Evolutionary conservation across 2,329 filamentous ascomycete species (phyloP), one percentile per base, ranked within the genome.

Genomic region (Microdochium paspali): DNA sequence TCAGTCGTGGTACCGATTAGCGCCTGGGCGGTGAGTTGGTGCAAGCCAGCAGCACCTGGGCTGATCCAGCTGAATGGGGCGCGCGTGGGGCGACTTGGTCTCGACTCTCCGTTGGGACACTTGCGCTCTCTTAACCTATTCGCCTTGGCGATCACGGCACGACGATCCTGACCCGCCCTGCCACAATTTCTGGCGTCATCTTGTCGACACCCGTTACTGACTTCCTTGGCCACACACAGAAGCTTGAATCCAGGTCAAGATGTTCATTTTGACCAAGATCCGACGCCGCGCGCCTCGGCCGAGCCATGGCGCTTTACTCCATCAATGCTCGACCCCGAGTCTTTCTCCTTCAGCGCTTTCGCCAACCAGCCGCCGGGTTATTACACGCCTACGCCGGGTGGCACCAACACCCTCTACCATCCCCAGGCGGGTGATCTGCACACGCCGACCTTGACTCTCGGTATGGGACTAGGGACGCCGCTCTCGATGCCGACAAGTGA

Each of bases 221-320:
- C 35, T 18, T 21, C 12, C 3, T 18, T 3, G 6, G 15, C 23
- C 9, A n/a, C 12, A 18, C 18, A 20, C 18, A 88, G 87, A 54
- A 59, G 62, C 44, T 66, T 67, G 45, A 62, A 51, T 51, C 50
- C 66, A 47, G 57, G 53, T 50, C 69, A 69, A 56, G 68, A 70
- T 49, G 66, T 63, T 31, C n/a, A n/a, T n/a, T 80, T 79, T 57
- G 86, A 93, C 66, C 80, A 86, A 59, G 89, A 95, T 60, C 85
- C 87, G 20, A 95, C 88, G 3, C 88, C 89, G 4, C 80, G 86
- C 62, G 85, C 83, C 18, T 79, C 85, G 39, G 82, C 85, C 58
- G 90, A 96, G 56, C 82, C 79, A 56, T 93, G 90, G 83, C 80
- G 86, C 54, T 90, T 95, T 60, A 95, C 90, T 2, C 89, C 90